These are phyloP conservation scores for Penicillium fuscoglaucum DNA, from an alignment of 2,329 filamentous ascomycete species.

Conservation along the genomic window DNA sequence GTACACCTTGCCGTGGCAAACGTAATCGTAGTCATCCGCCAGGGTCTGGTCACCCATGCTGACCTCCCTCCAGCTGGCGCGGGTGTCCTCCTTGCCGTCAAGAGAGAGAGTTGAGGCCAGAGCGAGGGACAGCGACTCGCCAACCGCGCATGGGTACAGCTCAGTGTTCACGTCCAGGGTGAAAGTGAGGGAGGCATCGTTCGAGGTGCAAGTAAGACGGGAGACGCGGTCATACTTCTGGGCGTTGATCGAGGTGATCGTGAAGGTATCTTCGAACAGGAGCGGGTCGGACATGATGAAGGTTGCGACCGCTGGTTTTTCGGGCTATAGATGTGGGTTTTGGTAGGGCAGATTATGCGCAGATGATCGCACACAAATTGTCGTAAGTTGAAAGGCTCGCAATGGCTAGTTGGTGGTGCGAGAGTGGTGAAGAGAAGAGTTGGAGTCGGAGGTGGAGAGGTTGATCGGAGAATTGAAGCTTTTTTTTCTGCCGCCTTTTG, in stretches of 20 bases:
- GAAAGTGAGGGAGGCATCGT: constrained; percentile 73
- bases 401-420: constrained; percentile 6
- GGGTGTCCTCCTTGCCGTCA: constrained; percentile 76
- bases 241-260: constrained; percentile 73
- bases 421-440: constrained; percentile 13
- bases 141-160: constrained; percentile 73
- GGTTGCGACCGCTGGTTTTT: constrained; percentile 39
- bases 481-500: constrained; percentile 32
- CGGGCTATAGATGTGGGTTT: background rate
- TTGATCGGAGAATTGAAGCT: constrained; percentile 28
- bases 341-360: background rate
- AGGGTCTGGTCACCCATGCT: constrained; percentile 58
- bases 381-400: background rate
- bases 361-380: background rate
- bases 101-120: constrained; percentile 82
- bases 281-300: constrained; percentile 73
- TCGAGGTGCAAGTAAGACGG: constrained; percentile 74
- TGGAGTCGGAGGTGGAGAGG: constrained; percentile 19
- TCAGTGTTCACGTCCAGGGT: constrained; percentile 92
- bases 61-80: constrained; percentile 76
- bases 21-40: constrained; percentile 54
- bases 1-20: constrained; percentile 55
- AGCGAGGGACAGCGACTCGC: constrained; percentile 76
- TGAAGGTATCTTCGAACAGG: constrained; percentile 92
- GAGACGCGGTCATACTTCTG: constrained; percentile 95